Evolutionary conservation across 495 filamentous ascomycete species (phyloP).

Genomic region (Paragyromitra xinjiangensis): DNA sequence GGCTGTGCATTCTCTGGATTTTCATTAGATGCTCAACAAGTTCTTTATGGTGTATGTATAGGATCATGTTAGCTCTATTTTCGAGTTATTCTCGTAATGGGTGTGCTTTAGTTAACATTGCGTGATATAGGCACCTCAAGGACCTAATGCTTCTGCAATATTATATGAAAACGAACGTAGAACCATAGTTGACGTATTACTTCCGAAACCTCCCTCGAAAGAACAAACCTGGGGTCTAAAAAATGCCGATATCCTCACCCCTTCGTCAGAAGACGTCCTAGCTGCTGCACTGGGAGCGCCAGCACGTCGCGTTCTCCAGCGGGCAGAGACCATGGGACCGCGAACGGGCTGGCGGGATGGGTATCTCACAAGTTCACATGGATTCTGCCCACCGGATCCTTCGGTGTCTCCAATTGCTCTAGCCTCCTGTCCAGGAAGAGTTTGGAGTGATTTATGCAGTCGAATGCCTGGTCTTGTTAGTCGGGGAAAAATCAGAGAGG

Average conservation of each 20-base stretch:
- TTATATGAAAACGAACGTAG: slow-evolving; percentile 53
- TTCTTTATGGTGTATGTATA: slow-evolving; percentile 39
- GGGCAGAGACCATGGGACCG: slow-evolving; percentile 65
- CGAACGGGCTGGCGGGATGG: slow-evolving; percentile 66
- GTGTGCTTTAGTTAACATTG: slow-evolving; percentile 7
- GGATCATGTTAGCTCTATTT: neutral
- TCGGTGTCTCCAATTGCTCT: slow-evolving; percentile 62
- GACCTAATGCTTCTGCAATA: slow-evolving; percentile 42
- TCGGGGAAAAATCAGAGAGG: slow-evolving; percentile 63
- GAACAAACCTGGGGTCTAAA: slow-evolving; percentile 54
- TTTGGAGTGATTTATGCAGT: slow-evolving; percentile 66
- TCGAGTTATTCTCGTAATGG: neutral
- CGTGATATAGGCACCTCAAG: slow-evolving; percentile 42
- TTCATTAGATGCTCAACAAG: slow-evolving; percentile 24
- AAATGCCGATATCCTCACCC: slow-evolving; percentile 61
- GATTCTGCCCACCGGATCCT: slow-evolving; percentile 65
- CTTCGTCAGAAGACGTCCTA: slow-evolving; percentile 62
- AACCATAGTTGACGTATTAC: slow-evolving; percentile 54
- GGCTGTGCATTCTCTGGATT: slow-evolving; percentile 53
- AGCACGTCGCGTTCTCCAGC: slow-evolving; percentile 64
- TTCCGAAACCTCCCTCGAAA: slow-evolving; percentile 55
- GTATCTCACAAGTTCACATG: slow-evolving; percentile 64
- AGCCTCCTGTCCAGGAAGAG: slow-evolving; percentile 62
- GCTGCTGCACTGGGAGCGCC: slow-evolving; percentile 65
- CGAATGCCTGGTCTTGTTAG: slow-evolving; percentile 65